Evolutionary conservation across 106 monocot species (phyloP).

Genomic region (Platanthera zijinensis): DNA sequence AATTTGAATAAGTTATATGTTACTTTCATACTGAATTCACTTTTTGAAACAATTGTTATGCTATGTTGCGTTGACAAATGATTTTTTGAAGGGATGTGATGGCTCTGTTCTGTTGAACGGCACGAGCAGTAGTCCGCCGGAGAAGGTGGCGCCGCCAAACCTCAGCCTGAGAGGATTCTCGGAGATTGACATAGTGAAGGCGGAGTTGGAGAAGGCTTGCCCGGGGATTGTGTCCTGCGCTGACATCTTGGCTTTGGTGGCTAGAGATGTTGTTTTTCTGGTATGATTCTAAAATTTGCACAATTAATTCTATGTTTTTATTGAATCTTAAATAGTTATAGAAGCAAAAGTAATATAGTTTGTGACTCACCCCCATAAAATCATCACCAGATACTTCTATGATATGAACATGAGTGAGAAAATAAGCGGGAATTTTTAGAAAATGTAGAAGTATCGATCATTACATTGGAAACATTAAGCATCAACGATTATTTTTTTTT

Average conservation of each 20-base stretch:
- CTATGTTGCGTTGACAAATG: not conserved
- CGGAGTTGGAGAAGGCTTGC: slow-evolving; percentile 35
- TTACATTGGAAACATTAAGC: too few relatives aligned
- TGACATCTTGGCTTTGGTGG: slow-evolving; percentile 35
- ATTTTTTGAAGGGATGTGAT: slow-evolving; percentile 37
- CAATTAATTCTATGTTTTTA: not conserved
- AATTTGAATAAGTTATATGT: not conserved
- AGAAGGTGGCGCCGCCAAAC: slow-evolving; percentile 28
- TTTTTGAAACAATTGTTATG: not conserved
- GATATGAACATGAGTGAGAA: too few relatives aligned
- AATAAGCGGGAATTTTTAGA: too few relatives aligned
- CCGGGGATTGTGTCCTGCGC: slow-evolving; percentile 45
- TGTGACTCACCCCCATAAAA: too few relatives aligned
- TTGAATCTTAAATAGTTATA: too few relatives aligned
- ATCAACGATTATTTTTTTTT: too few relatives aligned
- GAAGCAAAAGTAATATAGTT: too few relatives aligned
- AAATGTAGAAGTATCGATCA: too few relatives aligned
- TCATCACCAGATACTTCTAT: too few relatives aligned
- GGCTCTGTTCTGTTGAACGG: slow-evolving; percentile 34
- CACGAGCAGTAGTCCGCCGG: slow-evolving; percentile 3
- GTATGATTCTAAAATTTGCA: slow-evolving; percentile 3
- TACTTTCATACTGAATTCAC: not conserved
- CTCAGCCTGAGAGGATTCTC: slow-evolving; percentile 26
- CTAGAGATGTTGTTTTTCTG: slow-evolving; percentile 36
- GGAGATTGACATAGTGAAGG: slow-evolving; percentile 32